Evolutionary conservation across 1,139 yeast genomes (phyloP), one percentile per base, ranked within the genome.

Genomic region (Wickerhamiella pararugosa): DNA sequence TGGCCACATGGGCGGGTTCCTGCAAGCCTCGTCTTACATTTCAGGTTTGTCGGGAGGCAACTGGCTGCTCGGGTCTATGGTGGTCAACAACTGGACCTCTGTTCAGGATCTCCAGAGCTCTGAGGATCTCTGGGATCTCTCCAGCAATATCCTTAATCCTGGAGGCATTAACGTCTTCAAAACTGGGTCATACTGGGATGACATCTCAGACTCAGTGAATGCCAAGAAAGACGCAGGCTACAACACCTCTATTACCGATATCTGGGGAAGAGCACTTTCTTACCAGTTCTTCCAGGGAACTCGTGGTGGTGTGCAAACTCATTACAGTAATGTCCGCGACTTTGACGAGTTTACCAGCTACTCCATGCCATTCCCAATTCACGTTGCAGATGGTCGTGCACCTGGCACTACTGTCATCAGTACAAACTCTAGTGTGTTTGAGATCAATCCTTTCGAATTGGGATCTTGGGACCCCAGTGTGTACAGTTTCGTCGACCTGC

Each of bases 21-120:
- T 82, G 38, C 90, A 87, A 56, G 66, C 82, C 2, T 58, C 92
- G 0, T 79, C 94, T 3, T 87, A 86, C 59, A 58, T 87, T 39
- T 71, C 83, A 1, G 97, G 96, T 32, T 69, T 86, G 37, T 79
- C 92, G 0, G 96, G 96, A 37, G 94, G 94, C 71, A 94, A 33
- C 66, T 84, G 95, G 95, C 66, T 84, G 42, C 75, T 83, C 8
- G 87, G 92, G 3, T 71, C 93, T 7, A 59, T 84, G 40, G 81
- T 76, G n/a, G 67, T 76, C 61, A 84, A 86, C 60, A 81, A 83
- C 58, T 84, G 79, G 74, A 76, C 93, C 7, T 67, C 81, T 2
- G 76, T 86, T 26, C 75, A 75, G 52, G 73, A 67, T 1, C 73
- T 67, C 43, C 65, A 66, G 41, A 65, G 66, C 9, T 64, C 69